Conservation (phyloP, 805 yeast species). For the Sugiyamaella smithiae region DNA sequence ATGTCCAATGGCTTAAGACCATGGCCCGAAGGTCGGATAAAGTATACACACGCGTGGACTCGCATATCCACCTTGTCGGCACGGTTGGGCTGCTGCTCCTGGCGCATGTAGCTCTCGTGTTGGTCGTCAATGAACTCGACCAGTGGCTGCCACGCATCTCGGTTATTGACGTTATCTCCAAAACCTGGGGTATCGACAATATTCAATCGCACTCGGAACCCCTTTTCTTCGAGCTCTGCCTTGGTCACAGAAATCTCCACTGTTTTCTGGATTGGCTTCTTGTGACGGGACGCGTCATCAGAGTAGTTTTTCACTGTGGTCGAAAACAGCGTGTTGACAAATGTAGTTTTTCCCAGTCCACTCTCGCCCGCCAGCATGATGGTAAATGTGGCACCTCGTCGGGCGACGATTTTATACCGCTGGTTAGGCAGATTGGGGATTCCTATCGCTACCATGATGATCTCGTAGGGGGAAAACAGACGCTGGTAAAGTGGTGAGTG, state of each 20-base stretch:
- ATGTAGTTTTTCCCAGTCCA: constrained; percentile 63
- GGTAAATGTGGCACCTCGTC: constrained; percentile 68
- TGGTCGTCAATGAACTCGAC: constrained; percentile 77
- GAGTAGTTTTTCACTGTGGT: constrained; percentile 42
- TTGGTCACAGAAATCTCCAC: constrained; percentile 40
- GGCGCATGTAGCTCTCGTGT: constrained; percentile 63
- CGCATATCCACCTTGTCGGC: constrained; percentile 54
- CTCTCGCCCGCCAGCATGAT: constrained; percentile 83
- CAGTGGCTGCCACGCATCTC: constrained; percentile 64
- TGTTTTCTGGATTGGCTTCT: constrained; percentile 39
- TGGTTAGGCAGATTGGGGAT: constrained; percentile 32
- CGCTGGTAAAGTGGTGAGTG: neutral
- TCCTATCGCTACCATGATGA: constrained; percentile 23
- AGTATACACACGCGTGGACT: constrained; percentile 83
- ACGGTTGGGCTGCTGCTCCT: constrained; percentile 74
- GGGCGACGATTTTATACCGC: constrained; percentile 39
- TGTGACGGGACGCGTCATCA: constrained; percentile 40
- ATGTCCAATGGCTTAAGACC: constrained; percentile 66
- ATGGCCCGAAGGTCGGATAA: constrained; percentile 66
- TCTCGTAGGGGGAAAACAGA: neutral
- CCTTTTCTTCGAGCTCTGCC: constrained; percentile 58
- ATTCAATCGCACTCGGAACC: constrained; percentile 56
- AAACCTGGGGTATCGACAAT: constrained; percentile 76
- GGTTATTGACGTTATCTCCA: constrained; percentile 67
- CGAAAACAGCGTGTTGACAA: constrained; percentile 66